Conservation (phyloP, 2,329 filamentous ascomycete species). For the Coniochaeta ligniaria region DNA sequence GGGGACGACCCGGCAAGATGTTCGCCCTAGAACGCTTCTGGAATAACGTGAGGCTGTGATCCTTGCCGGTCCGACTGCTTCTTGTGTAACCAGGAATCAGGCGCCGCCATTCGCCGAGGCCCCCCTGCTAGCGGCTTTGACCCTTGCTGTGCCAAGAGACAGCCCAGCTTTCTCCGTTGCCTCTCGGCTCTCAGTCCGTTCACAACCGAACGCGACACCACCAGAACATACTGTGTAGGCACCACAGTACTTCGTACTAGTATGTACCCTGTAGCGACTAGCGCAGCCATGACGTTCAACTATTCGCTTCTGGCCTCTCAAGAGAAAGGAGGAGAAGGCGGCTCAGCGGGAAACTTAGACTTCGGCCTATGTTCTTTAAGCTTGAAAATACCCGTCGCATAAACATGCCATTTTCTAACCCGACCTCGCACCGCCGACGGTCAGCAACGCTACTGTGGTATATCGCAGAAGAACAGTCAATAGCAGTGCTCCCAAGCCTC, state of each 20-base stretch:
- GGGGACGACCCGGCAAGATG: background rate
- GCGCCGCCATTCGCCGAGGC: background rate
- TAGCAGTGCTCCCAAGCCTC: background rate
- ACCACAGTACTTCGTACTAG: no score
- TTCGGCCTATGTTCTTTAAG: background rate
- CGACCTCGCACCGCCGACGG: background rate
- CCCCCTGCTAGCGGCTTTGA: background rate
- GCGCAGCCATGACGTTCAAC: no score
- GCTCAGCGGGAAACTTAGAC: background rate
- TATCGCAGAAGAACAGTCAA: background rate
- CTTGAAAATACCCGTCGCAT: background rate
- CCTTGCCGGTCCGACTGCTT: background rate
- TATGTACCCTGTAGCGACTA: no score
- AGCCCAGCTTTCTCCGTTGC: background rate
- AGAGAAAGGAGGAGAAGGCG: background rate
- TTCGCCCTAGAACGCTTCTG: constrained; percentile 1
- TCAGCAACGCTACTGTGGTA: background rate
- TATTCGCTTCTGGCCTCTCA: no score
- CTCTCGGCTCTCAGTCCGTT: no score
- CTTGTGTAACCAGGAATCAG: background rate
- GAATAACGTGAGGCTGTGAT: background rate
- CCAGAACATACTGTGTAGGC: no score
- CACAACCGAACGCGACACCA: no score
- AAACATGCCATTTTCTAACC: background rate
- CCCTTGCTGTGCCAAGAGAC: background rate